A percentile compares a stretch with the other conserved stretches of the same genome.
Evolutionary conservation across 2,329 filamentous ascomycete species (phyloP).

Genomic region (Penicillium psychrosexuale): DNA sequence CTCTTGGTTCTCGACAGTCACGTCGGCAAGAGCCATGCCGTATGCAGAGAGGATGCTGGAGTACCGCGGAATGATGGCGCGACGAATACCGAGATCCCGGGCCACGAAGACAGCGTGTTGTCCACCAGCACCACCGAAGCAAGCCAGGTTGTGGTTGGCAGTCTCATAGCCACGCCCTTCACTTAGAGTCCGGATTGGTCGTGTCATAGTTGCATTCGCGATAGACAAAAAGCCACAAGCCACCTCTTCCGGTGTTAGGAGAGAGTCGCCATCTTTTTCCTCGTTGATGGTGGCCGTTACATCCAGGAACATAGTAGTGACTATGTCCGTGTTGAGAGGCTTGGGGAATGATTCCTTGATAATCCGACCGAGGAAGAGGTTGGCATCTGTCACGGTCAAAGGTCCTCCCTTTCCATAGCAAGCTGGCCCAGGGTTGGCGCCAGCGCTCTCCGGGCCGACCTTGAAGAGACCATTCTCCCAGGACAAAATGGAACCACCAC

Average conservation of each 20-base stretch:
- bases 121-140: conserved; percentile 36
- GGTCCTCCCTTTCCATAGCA: conserved; percentile 91
- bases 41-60: background rate
- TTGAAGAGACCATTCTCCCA: conserved; percentile 86
- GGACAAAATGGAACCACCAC: conserved; percentile 68
- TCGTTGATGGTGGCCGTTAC: conserved; percentile 63
- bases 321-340: conserved; percentile 63
- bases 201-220: conserved; percentile 42
- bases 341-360: conserved; percentile 89
- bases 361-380: conserved; percentile 78
- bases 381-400: conserved; percentile 87
- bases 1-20: background rate
- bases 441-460: conserved; percentile 84
- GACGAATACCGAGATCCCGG: background rate
- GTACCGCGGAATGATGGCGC: background rate
- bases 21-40: background rate
- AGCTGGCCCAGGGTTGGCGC: conserved; percentile 83
- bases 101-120: conserved; percentile 36
- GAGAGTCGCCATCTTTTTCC: conserved; percentile 44
- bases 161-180: conserved; percentile 77
- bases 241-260: conserved; percentile 55
- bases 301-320: no score
- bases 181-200: conserved; percentile 82
- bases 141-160: conserved; percentile 27
- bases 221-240: conserved; percentile 39